Conservation (phyloP, 495 filamentous ascomycete genomes). For the Trichoderma virens region DNA sequence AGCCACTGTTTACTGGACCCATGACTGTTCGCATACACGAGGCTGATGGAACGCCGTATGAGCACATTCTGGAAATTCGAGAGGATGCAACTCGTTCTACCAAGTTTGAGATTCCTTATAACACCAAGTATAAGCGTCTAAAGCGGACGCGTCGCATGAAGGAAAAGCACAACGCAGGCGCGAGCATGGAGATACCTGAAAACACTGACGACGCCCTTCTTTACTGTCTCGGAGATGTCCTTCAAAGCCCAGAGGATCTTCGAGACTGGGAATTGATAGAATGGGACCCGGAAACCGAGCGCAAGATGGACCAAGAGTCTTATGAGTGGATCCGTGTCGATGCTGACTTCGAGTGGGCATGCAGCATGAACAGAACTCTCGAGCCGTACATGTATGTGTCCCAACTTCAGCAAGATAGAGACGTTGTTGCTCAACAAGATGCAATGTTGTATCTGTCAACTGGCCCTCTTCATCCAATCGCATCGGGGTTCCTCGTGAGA, state of each 20-base stretch:
- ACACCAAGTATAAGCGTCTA: constrained; percentile 97
- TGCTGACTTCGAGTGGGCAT: constrained; percentile 97
- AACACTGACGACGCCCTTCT: constrained; percentile 75
- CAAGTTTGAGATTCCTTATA: constrained; percentile 87
- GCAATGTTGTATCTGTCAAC: constrained; percentile 40
- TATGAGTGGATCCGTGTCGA: constrained; percentile 99
- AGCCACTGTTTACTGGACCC: constrained; percentile 80
- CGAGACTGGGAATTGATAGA: constrained; percentile 76
- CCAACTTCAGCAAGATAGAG: constrained; percentile 92
- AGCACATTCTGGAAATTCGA: constrained; percentile 94
- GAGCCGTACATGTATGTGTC: constrained; percentile 95
- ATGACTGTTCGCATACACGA: constrained; percentile 98
- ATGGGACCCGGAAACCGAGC: constrained; percentile 80
- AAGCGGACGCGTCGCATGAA: constrained; percentile 86
- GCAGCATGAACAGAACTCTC: constrained; percentile 64
- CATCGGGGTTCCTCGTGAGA: constrained; percentile 76
- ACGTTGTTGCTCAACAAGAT: constrained; percentile 92
- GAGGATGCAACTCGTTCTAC: constrained; percentile 59
- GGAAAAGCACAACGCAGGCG: constrained; percentile 58
- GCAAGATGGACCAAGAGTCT: constrained; percentile 85
- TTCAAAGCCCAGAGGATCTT: constrained; percentile 74
- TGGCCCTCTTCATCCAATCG: constrained; percentile 54
- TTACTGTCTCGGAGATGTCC: constrained; percentile 88
- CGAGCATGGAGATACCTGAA: constrained; percentile 54
- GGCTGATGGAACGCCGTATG: constrained; percentile 96